Base-by-base conservation (phyloP, 2,329 filamentous ascomycete species). In the Pseudogymnoascus sp. region DNA sequence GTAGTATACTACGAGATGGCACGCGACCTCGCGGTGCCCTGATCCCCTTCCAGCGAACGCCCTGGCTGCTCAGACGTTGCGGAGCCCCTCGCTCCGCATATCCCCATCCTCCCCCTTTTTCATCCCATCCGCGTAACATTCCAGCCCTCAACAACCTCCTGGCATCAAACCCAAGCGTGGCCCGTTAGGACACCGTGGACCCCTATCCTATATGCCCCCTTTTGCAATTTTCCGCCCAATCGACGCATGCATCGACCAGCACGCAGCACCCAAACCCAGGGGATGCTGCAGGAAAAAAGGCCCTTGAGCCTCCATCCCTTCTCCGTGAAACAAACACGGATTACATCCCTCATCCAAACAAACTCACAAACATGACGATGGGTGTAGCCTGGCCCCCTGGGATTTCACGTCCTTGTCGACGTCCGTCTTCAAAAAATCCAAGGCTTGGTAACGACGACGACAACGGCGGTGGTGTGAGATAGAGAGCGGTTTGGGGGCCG, bases 1-100 rank as follows among this genome's bases (percentile, higher is more conserved):
- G 45, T 52, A 52, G 45, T 52, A 52, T 52, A 52, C 45, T 30
- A 52, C 45, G 25, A 52, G 45, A 52, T 52, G 45, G 42, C 42
- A 28, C 42, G 41, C 38, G 22, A 25, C 42, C 22, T 12, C 23
- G 45, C 45, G 25, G 6, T 52, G 45, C 23, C 42, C 42, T 28
- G 6, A 7, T 4, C n/a, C 6, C 38, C 14, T 39, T 19, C n/a
- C 38, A 39, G n/a, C 38, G 7, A 19, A 14, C 16, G 42, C 41
- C 12, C 6, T 9, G 16, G 16, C 36, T 41, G 28, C 42, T 49
- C 22, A 49, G 28, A 49, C 42, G 23, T 11, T 14, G 23, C 42
- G 42, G 14, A n/a, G 23, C 19, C 11, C 19, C 11, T 14, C 11
- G 41, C 38, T 25, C 41, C 11, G 41, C 22, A 7, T n/a, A 7